Percentiles rank a stretch among this genome's conserved stretches.
Evolutionary conservation across 2,329 filamentous ascomycete species (phyloP).

Genomic region (Claviceps humidiphila): DNA sequence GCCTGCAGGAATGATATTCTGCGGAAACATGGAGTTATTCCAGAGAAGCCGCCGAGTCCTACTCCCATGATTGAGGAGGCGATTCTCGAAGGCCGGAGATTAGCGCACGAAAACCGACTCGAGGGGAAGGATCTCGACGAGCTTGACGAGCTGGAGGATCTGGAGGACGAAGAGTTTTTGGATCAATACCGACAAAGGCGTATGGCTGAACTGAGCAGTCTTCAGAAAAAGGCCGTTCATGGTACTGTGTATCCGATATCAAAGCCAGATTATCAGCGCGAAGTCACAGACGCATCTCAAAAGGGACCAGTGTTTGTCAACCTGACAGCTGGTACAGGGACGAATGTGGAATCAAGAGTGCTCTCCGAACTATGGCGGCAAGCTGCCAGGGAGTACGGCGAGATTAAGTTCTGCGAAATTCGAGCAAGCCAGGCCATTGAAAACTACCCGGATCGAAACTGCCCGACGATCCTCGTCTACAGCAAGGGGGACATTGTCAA

Average conservation of each 20-base stretch:
- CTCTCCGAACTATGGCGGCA: constrained; percentile 77
- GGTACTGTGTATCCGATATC: constrained; percentile 87
- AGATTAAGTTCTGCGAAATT: constrained; percentile 97
- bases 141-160: constrained; percentile 83
- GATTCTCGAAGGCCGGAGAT: constrained; percentile 63
- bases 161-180: constrained; percentile 87
- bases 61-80: constrained; percentile 96
- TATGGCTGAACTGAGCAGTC: constrained; percentile 62
- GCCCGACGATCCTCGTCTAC: constrained; percentile 86
- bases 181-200: constrained; percentile 80
- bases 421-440: constrained; percentile 86
- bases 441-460: constrained; percentile 89
- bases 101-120: constrained; percentile 83
- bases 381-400: constrained; percentile 72
- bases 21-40: constrained; percentile 89
- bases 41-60: constrained; percentile 92
- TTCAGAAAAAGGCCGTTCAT: constrained; percentile 67
- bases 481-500: constrained; percentile 82
- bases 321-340: constrained; percentile 62
- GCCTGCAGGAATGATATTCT: constrained; percentile 84
- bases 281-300: constrained; percentile 82
- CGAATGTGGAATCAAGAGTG: constrained; percentile 73
- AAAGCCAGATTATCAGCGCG: constrained; percentile 82
- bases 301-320: constrained; percentile 62
- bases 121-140: constrained; percentile 94